phyloP scores from a whole-genome alignment of 2,329 filamentous ascomycete genomes.

The Aspergillus pseudonomiae region DNA sequence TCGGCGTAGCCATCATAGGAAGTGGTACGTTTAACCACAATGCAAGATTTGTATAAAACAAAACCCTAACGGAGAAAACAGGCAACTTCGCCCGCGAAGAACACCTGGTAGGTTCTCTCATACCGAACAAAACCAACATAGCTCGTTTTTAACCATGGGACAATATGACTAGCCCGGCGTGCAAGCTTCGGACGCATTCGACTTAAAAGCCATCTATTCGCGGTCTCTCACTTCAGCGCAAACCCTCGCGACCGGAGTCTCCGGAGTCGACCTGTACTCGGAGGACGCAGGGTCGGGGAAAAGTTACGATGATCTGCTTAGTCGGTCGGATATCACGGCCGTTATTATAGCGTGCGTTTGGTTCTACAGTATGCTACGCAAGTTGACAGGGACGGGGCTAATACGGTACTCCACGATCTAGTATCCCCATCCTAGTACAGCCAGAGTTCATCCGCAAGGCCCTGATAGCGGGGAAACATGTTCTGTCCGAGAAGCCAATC shows the following conservation, averaged over 20 bases:
- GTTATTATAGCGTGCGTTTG: slow-evolving; percentile 54
- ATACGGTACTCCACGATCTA: slow-evolving; percentile 22
- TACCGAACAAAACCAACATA: background rate
- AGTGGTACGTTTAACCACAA: slow-evolving; percentile 42
- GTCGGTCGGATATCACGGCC: slow-evolving; percentile 52
- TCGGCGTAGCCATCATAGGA: slow-evolving; percentile 57
- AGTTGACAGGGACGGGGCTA: background rate
- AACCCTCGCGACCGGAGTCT: slow-evolving; percentile 35
- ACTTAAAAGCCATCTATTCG: slow-evolving; percentile 62
- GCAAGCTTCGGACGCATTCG: slow-evolving; percentile 46
- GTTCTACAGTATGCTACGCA: background rate
- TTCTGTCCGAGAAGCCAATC: slow-evolving; percentile 62
- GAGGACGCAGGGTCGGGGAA: slow-evolving; percentile 54
- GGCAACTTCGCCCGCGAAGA: slow-evolving; percentile 62
- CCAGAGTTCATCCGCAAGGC: slow-evolving; percentile 55
- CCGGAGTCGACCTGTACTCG: slow-evolving; percentile 56
- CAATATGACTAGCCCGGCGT: slow-evolving; percentile 52
- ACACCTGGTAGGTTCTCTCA: slow-evolving; percentile 47
- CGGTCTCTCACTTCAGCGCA: slow-evolving; percentile 59
- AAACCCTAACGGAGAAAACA: slow-evolving; percentile 18
- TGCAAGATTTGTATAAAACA: background rate
- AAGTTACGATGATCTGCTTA: slow-evolving; percentile 50
- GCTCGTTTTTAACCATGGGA: background rate
- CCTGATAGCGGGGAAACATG: slow-evolving; percentile 56
- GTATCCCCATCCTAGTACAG: slow-evolving; percentile 56